Evolutionary conservation across 192 early-diverging fungal species (phyloP), one percentile per base, ranked within the genome.

Genomic region (Lobosporangium transversale): DNA sequence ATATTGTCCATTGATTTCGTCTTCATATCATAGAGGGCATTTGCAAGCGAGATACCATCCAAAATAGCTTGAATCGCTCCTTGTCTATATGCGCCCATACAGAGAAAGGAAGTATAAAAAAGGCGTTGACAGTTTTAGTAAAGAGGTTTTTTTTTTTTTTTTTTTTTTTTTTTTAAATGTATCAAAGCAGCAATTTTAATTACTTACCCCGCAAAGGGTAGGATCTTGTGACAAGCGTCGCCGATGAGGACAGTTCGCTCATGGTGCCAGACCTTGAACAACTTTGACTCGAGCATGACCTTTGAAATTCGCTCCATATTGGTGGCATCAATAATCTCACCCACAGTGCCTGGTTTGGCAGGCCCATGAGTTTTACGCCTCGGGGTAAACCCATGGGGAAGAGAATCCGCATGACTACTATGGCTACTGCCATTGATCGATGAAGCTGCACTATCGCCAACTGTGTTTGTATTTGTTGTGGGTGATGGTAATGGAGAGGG

Each of bases 261-360:
- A 31, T 78, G 60, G 61, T 65, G 47, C 71, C 81, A 80, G 8
- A 44, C 60, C 30, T 80, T 78, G 53, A 71, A 61, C 14, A 69
- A 9, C 59, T 76, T 76, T 42, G 73, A 76, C 58, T 76, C 64
- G 23, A 76, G 59, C 73, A 76, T 76, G n/a, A 76, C 73, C 30
- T 76, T 76, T 7, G 73, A 76, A 48, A 76, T 52, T 8, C 73
- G 57, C 7, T 67, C 64, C 3, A 20, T 21, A n/a, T 58, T 66
- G 8, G 73, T 76, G 2, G 64, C 64, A 31, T 76, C 73, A 50
- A 76, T 61, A 32, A 76, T 62, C 58, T 67, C 73, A 2, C 30
- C 73, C 2, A 76, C 59, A 2, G 73, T 76, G 0, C 73, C 73
- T 18, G 73, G 73, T 33, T 49, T 66, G 23, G 65, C 58, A 1